Percentiles rank a stretch among this genome's conserved stretches.
Evolutionary conservation across 2,329 filamentous ascomycete genomes (phyloP).

Genomic region (Daldinia sp.): DNA sequence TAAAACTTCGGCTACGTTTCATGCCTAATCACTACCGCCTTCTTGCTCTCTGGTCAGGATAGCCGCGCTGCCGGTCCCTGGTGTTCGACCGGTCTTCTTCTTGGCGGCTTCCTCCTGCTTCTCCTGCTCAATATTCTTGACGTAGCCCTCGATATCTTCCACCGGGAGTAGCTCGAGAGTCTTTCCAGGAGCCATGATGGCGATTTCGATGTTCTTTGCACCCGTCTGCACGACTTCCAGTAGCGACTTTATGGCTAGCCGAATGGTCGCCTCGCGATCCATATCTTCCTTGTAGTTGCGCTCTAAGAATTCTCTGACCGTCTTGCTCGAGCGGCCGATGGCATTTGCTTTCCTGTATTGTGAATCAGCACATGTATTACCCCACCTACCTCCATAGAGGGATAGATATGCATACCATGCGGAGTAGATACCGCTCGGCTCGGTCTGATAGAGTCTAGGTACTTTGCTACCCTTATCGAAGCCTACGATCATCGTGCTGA

Average conservation of each 20-base stretch:
- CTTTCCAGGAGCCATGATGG: conserved; percentile 95
- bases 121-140: conserved; percentile 99
- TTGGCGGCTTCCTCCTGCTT: conserved; percentile 98
- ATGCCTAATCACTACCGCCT: conserved; percentile 49
- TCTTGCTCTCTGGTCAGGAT: conserved; percentile 75
- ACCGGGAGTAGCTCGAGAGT: conserved; percentile 91
- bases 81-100: conserved; percentile 87
- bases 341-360: conserved; percentile 93
- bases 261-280: conserved; percentile 95
- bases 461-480: conserved; percentile 94
- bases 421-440: conserved; percentile 99
- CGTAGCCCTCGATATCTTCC: conserved; percentile 96
- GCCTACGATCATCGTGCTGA: conserved; percentile 97
- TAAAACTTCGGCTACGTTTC: conserved; percentile 21
- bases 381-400: background rate
- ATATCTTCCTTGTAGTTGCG: conserved; percentile 99
- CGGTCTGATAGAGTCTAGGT: conserved; percentile 95
- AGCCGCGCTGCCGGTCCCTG: conserved; percentile 76
- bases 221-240: conserved; percentile 98
- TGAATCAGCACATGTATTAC: conserved; percentile 25
- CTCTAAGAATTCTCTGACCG: conserved; percentile 97
- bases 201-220: conserved; percentile 99
- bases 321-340: conserved; percentile 98
- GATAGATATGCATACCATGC: conserved; percentile 77
- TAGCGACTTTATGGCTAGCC: conserved; percentile 97